A percentile compares a stretch with the other conserved stretches of the same genome.
Conservation (phyloP, 148 eudicot species). For the Drosera capensis region DNA sequence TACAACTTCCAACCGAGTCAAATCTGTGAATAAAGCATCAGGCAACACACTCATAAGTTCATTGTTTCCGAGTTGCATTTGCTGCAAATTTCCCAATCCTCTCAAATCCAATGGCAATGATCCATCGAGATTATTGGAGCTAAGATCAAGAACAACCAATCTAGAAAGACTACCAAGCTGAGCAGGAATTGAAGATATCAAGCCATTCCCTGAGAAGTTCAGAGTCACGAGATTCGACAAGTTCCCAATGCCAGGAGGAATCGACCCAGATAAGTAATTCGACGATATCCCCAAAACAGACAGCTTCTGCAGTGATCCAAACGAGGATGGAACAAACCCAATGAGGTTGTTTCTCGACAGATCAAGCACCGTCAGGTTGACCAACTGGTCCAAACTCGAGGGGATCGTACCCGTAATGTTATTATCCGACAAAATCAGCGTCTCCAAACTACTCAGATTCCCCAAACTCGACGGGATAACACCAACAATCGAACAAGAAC, state of each 20-base stretch:
- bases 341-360: conserved; percentile 48
- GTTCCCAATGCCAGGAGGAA: conserved; percentile 51
- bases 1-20: conserved; percentile 37
- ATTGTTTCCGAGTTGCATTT: conserved; percentile 45
- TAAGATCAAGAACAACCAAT: conserved; percentile 81
- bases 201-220: conserved; percentile 52
- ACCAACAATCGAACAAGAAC: conserved; percentile 45
- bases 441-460: conserved; percentile 34
- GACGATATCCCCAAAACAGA: conserved; percentile 45
- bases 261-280: conserved; percentile 48
- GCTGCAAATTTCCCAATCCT: conserved; percentile 46
- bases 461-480: conserved; percentile 53
- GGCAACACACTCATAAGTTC: conserved; percentile 49
- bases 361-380: conserved; percentile 51
- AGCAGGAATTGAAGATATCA: conserved; percentile 44
- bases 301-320: conserved; percentile 40
- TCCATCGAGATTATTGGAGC: conserved; percentile 39
- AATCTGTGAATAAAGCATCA: conserved; percentile 29
- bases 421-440: conserved; percentile 44
- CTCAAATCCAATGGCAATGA: conserved; percentile 42
- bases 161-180: conserved; percentile 61
- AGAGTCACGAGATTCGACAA: conserved; percentile 34
- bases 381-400: conserved; percentile 43
- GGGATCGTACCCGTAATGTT: conserved; percentile 46
- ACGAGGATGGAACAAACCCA: conserved; percentile 44